Evolutionary conservation across 257 asterid genomes (phyloP).

Genomic region (Jasminum sambac): DNA sequence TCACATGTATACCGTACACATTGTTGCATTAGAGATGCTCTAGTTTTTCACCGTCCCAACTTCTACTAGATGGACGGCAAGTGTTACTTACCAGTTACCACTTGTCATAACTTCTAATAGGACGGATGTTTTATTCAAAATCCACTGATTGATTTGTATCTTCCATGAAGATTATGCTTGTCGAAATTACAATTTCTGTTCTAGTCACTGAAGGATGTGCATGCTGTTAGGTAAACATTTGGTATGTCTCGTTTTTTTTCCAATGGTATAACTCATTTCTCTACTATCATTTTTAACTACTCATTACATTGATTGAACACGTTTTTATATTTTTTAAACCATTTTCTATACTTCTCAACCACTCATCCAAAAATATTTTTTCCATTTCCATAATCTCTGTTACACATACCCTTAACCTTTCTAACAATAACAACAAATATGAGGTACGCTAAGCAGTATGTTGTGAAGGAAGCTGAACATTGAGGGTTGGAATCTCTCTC

Average conservation of each 20-base stretch:
- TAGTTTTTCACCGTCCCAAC: background rate
- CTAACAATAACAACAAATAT: slow-evolving; percentile 9
- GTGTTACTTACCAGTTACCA: background rate
- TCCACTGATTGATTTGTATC: background rate
- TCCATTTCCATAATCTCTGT: no score
- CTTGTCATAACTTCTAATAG: background rate
- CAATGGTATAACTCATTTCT: slow-evolving; percentile 4
- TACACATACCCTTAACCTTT: background rate
- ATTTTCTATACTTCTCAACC: no score
- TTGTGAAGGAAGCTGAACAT: slow-evolving; percentile 19
- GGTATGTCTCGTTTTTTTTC: background rate
- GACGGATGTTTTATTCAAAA: background rate
- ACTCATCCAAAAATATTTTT: no score
- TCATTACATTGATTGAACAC: no score
- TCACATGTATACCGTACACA: no score
- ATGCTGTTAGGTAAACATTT: background rate
- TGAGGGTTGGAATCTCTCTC: slow-evolving; percentile 16
- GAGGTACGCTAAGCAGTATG: slow-evolving; percentile 1
- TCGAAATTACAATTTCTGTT: background rate
- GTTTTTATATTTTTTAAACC: no score
- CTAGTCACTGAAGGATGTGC: background rate
- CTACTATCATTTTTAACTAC: no score
- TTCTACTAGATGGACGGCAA: background rate
- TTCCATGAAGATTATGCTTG: background rate
- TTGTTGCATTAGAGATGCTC: no score